Percentiles rank a stretch among this genome's conserved stretches.
These are phyloP conservation scores for Kodamaea hsintzibuensis DNA, from an alignment of 805 yeast genomes.

Conservation along the genomic window DNA sequence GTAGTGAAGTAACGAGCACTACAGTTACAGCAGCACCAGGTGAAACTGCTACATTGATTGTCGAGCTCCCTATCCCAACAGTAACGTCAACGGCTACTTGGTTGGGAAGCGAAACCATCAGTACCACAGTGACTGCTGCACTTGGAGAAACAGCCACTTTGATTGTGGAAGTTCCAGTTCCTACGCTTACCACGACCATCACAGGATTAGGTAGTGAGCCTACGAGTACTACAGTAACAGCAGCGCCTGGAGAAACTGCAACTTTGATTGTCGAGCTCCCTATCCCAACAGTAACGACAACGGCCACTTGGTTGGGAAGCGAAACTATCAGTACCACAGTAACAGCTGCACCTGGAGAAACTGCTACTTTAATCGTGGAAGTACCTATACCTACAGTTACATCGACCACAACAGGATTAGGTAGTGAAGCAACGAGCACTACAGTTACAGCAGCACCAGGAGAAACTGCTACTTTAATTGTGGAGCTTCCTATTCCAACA, in stretches of 20 bases:
- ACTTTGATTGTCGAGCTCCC: slow-evolving; percentile 18
- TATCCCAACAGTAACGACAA: slow-evolving; percentile 14
- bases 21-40: slow-evolving; percentile 14
- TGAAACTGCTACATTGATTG: slow-evolving; percentile 12
- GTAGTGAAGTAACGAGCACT: slow-evolving; percentile 10
- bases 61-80: slow-evolving; percentile 17
- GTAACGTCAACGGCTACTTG: neutral
- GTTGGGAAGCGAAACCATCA: neutral
- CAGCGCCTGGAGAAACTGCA: slow-evolving; percentile 9
- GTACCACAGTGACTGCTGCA: neutral
- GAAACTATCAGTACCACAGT: slow-evolving; percentile 8
- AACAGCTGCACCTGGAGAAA: slow-evolving; percentile 6
- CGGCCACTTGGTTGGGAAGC: slow-evolving; percentile 6
- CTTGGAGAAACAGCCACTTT: slow-evolving; percentile 1
- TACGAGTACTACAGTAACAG: slow-evolving; percentile 14
- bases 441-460: slow-evolving; percentile 6
- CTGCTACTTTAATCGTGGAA: slow-evolving; percentile 14
- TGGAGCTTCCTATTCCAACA: slow-evolving; percentile 15
- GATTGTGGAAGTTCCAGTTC: slow-evolving; percentile 17
- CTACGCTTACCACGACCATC: slow-evolving; percentile 11
- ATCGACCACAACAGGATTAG: neutral
- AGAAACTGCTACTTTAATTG: slow-evolving; percentile 14
- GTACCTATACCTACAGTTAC: slow-evolving; percentile 6
- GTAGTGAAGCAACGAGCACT: slow-evolving; percentile 2
- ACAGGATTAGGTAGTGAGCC: slow-evolving; percentile 12